phyloP scores from a whole-genome alignment of 2,329 filamentous ascomycete genomes.

The Paradendryphiella salina region DNA sequence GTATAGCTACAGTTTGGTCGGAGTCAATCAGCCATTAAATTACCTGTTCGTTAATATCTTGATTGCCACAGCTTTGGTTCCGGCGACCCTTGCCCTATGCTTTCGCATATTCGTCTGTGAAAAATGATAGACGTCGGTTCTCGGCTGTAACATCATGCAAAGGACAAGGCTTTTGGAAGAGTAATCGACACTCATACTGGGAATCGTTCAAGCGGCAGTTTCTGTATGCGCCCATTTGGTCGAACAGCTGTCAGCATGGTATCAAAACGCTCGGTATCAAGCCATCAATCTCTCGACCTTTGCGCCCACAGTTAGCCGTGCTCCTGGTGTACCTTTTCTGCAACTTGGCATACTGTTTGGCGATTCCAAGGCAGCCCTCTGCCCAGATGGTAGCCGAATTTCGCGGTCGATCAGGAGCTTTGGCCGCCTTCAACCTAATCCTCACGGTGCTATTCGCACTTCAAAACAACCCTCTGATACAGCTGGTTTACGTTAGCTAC shows the following conservation, averaged over 20 bases:
- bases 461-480: slow-evolving; percentile 74
- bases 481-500: slow-evolving; percentile 69
- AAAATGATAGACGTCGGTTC: slow-evolving; percentile 16
- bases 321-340: slow-evolving; percentile 47
- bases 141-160: slow-evolving; percentile 11
- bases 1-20: slow-evolving; percentile 48
- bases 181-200: slow-evolving; percentile 9
- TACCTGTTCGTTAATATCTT: slow-evolving; percentile 39
- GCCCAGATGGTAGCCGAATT: slow-evolving; percentile 64
- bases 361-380: slow-evolving; percentile 65
- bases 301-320: slow-evolving; percentile 47
- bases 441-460: slow-evolving; percentile 71
- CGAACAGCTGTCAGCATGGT: slow-evolving; percentile 37
- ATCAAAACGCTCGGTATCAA: slow-evolving; percentile 21
- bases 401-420: slow-evolving; percentile 68
- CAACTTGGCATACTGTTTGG: slow-evolving; percentile 47
- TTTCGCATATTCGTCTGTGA: slow-evolving; percentile 10
- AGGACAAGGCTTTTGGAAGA: slow-evolving; percentile 19
- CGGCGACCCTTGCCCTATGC: slow-evolving; percentile 5
- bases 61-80: slow-evolving; percentile 14
- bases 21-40: slow-evolving; percentile 51
- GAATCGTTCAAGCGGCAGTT: slow-evolving; percentile 47
- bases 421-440: slow-evolving; percentile 74
- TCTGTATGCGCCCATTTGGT: slow-evolving; percentile 47
- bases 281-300: slow-evolving; percentile 26